Evolutionary conservation across 805 yeast genomes (phyloP).

Genomic region (Blastobotrys robertii): DNA sequence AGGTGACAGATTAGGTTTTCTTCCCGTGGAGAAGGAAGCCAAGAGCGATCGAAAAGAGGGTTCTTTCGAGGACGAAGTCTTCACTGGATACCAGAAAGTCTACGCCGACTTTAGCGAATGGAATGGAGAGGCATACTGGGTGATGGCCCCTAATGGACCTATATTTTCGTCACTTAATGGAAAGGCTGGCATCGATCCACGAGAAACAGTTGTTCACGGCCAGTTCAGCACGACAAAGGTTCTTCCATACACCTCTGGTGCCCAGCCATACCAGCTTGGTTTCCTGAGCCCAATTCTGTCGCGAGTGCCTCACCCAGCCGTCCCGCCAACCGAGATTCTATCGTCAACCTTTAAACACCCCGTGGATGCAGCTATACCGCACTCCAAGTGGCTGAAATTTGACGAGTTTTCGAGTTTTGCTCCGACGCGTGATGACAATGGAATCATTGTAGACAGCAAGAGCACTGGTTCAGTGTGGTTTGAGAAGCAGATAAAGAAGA

Average conservation of each 20-base stretch:
- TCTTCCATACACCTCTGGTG: conserved; percentile 41
- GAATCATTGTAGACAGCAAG: conserved; percentile 39
- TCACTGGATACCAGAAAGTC: conserved; percentile 21
- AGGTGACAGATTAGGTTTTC: conserved; percentile 21
- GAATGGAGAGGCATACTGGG: conserved; percentile 73
- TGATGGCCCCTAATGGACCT: conserved; percentile 59
- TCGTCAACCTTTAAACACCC: conserved; percentile 26
- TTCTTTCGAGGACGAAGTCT: conserved; percentile 16
- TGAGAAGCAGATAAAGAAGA: conserved; percentile 17
- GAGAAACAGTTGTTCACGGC: conserved; percentile 58
- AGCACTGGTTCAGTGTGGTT: conserved; percentile 26
- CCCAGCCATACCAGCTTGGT: conserved; percentile 28
- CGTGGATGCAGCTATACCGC: conserved; percentile 39
- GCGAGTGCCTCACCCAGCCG: conserved; percentile 40
- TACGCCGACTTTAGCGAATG: conserved; percentile 64
- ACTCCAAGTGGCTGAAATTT: conserved; percentile 55
- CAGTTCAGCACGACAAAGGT: conserved; percentile 60
- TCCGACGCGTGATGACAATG: conserved; percentile 53
- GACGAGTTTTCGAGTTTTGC: conserved; percentile 49
- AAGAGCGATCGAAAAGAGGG: conserved; percentile 4
- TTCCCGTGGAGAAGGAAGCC: conserved; percentile 4
- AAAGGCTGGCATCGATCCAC: conserved; percentile 65
- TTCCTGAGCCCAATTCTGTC: conserved; percentile 37
- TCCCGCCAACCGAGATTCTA: conserved; percentile 45
- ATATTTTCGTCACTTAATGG: conserved; percentile 65